These are phyloP conservation scores for Nitzschia sp. DNA, from an alignment of 108 stramenopile species.

Conservation along the genomic window DNA sequence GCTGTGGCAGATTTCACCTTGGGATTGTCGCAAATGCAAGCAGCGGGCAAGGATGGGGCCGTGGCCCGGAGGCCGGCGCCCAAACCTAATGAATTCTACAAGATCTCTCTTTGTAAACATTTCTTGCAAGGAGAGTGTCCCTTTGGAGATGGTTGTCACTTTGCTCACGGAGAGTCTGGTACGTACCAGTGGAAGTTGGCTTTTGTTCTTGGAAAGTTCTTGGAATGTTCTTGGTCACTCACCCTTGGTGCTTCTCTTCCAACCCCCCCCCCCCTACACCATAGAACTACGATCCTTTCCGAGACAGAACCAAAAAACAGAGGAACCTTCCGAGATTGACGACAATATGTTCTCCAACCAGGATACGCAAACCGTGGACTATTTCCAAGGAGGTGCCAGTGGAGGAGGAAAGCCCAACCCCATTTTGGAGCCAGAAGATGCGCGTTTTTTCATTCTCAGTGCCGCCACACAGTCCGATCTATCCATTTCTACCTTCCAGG, in stretches of 20 bases:
- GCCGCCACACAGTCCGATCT: constrained; percentile 75
- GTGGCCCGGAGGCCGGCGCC: constrained; percentile 70
- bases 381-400: constrained; percentile 74
- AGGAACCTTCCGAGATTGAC: constrained; percentile 35
- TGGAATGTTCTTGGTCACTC: background rate
- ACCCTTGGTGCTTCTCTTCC: background rate
- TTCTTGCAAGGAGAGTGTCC: constrained; percentile 87
- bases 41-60: constrained; percentile 61
- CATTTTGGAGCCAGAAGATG: constrained; percentile 80
- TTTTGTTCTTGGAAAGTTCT: background rate
- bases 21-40: constrained; percentile 88
- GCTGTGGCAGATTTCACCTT: constrained; percentile 84
- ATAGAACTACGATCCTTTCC: constrained; percentile 24
- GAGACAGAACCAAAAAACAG: constrained; percentile 22
- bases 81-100: constrained; percentile 90
- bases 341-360: constrained; percentile 82
- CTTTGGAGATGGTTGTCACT: constrained; percentile 78
- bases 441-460: constrained; percentile 73
- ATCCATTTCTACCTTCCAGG: constrained; percentile 60
- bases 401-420: constrained; percentile 84
- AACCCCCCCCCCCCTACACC: background rate
- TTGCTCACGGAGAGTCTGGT: constrained; percentile 85
- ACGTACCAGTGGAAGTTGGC: too few species aligned
- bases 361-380: constrained; percentile 66
- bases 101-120: constrained; percentile 87